Evolutionary conservation across 805 yeast species (phyloP).

Genomic region (Torulaspora microellipsoides): DNA sequence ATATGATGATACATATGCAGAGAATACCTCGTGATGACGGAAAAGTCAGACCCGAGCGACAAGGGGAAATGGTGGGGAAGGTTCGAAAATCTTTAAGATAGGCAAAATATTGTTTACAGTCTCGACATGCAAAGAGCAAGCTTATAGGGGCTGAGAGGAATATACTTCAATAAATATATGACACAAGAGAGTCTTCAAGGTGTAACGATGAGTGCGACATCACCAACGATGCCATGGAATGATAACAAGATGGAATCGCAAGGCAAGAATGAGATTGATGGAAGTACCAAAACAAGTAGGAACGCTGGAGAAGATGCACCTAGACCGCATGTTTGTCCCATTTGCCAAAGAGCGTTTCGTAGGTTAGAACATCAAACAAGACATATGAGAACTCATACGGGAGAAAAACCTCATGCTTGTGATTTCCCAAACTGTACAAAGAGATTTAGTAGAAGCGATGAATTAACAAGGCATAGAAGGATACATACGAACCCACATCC

Average conservation of each 20-base stretch:
- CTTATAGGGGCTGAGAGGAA: too few relatives aligned
- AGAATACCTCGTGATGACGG: too few relatives aligned
- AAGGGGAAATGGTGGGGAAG: too few relatives aligned
- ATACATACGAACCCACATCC: conserved; percentile 71
- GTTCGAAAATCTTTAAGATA: too few relatives aligned
- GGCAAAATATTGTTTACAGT: too few relatives aligned
- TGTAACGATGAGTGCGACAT: too few relatives aligned
- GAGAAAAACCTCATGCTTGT: conserved; percentile 78
- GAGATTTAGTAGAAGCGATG: conserved; percentile 66
- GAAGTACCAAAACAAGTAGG: conserved; percentile 4
- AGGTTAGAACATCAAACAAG: conserved; percentile 74
- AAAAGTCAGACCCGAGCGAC: too few relatives aligned
- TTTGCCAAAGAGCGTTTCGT: conserved; percentile 71
- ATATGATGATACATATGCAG: too few relatives aligned
- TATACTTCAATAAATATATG: too few relatives aligned
- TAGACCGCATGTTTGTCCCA: conserved; percentile 67
- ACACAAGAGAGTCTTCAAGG: too few relatives aligned
- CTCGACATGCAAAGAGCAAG: too few relatives aligned
- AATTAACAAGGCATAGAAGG: conserved; percentile 65
- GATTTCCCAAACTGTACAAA: conserved; percentile 66
- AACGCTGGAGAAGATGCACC: conserved; percentile 28
- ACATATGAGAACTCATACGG: conserved; percentile 76
- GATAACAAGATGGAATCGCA: background rate
- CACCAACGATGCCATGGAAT: too few relatives aligned
- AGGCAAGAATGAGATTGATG: background rate